Evolutionary conservation across 441 rosid genomes (phyloP), one percentile per base, ranked within the genome.

Genomic region (Eruca vesicaria): DNA sequence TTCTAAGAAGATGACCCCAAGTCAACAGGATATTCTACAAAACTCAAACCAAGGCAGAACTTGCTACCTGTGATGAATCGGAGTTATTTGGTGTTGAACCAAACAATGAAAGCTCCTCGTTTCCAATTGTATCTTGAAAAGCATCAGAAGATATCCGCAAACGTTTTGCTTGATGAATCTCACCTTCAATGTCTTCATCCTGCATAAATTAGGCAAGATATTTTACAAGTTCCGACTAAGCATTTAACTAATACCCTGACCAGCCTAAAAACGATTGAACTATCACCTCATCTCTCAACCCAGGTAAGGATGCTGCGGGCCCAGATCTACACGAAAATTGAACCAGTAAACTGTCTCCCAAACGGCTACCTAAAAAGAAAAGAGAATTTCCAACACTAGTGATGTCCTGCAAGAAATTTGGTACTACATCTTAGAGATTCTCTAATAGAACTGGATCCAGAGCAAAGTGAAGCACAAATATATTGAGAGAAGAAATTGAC

Each of bases 311-410:
- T 68, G 81, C 68, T 63, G 96, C 85, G 73, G 97, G 72, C 64
- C 90, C 98, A 62, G 84, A 82, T 48, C 91, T 90, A 82, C 86
- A 77, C 64, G 90, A 85, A 82, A 85, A 94, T 68, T 96, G 99
- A 75, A 96, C 99, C 63, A 96, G 97, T 82, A 92, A 84, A 89
- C 99, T 96, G 86, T 96, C 98, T 50, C 99, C 98, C 84, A 94
- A 76, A 63, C 98, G 94, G 86, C 99, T 96, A 67, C 89, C 98
- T 71, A 96, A 82, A 80, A 94, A 92, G 86, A 96, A 89, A 26
- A 94, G 82, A 36, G 97, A 92, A 72, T 79, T 89, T 73, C 98
- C 99, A 33, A 96, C 81, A 57, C 88, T 87, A 66, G 98, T 81
- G 75, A 96, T 87, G 77, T 86, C 99, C 98, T 96, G 78, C 79